These are phyloP conservation scores for Dillenia suffruticosa DNA, from an alignment of 164 flowering plant genomes.

Conservation along the genomic window DNA sequence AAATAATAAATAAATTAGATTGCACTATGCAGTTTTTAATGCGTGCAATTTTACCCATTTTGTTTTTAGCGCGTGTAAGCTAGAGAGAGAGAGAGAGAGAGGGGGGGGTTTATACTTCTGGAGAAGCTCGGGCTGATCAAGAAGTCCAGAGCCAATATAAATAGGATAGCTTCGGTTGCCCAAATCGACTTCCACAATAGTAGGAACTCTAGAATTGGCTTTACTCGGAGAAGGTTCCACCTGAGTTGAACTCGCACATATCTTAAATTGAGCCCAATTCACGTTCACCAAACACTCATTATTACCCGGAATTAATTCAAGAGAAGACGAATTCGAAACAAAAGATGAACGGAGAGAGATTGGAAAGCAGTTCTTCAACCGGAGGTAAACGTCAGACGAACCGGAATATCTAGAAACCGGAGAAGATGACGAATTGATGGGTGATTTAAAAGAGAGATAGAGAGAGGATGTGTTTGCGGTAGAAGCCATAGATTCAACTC, in stretches of 20 bases:
- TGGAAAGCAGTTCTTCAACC: conserved; percentile 5
- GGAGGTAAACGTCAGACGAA: conserved; percentile 7
- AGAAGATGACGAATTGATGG: conserved; percentile 3
- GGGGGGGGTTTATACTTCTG: conserved; percentile 47
- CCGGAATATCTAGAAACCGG: neutral
- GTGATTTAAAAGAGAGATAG: conserved; percentile 16
- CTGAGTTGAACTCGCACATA: conserved; percentile 47
- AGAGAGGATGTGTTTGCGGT: conserved; percentile 22
- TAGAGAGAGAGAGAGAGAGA: no score
- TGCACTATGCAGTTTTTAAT: no score
- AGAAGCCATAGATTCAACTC: conserved; percentile 22
- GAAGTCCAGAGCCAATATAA: conserved; percentile 89
- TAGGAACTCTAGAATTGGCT: conserved; percentile 32
- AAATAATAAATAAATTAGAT: no score
- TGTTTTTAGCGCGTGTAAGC: no score
- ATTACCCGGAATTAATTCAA: conserved; percentile 10
- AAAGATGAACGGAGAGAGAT: conserved; percentile 15
- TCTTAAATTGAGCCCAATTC: conserved; percentile 11
- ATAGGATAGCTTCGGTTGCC: conserved; percentile 92
- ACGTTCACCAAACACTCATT: conserved; percentile 1
- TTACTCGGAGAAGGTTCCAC: conserved; percentile 38
- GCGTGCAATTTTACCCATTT: no score
- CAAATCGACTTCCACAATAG: conserved; percentile 85
- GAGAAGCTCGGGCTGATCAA: conserved; percentile 74
- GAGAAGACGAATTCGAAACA: conserved; percentile 1